Evolutionary conservation across 1,139 yeast species (phyloP).

Genomic region (Sugiyamaella grinbergsii): DNA sequence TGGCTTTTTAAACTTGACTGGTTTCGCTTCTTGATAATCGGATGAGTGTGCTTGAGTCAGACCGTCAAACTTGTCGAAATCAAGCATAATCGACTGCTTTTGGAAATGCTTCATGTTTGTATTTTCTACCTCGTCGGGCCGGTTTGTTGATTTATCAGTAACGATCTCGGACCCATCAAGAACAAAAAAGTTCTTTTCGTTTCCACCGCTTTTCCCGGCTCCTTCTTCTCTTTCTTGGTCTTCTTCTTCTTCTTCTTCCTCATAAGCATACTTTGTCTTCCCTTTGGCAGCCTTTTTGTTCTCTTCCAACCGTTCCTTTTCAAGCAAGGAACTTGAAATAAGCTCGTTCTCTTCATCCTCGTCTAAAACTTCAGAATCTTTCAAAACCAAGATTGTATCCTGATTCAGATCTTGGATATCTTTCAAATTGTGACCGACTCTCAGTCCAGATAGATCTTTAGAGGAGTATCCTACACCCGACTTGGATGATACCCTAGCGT

Average conservation of each 20-base stretch:
- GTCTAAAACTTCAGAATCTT: conserved; percentile 58
- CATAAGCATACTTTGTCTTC: conserved; percentile 33
- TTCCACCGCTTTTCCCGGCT: conserved; percentile 35
- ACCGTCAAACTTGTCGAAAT: conserved; percentile 27
- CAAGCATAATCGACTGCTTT: conserved; percentile 22
- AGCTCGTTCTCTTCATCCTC: conserved; percentile 51
- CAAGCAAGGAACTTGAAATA: conserved; percentile 50
- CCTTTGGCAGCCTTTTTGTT: conserved; percentile 38
- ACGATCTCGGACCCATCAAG: conserved; percentile 32
- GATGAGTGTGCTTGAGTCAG: conserved; percentile 22
- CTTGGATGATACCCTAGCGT: no score
- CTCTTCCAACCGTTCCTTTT: conserved; percentile 40
- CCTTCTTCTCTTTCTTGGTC: conserved; percentile 38
- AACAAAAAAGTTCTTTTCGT: conserved; percentile 33
- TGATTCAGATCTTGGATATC: conserved; percentile 48
- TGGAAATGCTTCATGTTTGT: neutral
- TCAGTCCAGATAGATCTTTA: conserved; percentile 45
- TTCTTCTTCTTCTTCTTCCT: conserved; percentile 37
- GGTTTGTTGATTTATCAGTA: neutral
- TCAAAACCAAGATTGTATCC: conserved; percentile 64
- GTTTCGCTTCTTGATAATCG: conserved; percentile 40
- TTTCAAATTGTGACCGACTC: conserved; percentile 50
- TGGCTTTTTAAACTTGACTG: conserved; percentile 53
- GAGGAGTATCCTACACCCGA: conserved; percentile 27
- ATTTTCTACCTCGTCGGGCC: conserved; percentile 1